phyloP scores from a whole-genome alignment of 805 yeast genomes.

The Candida pseudofarinosa region DNA sequence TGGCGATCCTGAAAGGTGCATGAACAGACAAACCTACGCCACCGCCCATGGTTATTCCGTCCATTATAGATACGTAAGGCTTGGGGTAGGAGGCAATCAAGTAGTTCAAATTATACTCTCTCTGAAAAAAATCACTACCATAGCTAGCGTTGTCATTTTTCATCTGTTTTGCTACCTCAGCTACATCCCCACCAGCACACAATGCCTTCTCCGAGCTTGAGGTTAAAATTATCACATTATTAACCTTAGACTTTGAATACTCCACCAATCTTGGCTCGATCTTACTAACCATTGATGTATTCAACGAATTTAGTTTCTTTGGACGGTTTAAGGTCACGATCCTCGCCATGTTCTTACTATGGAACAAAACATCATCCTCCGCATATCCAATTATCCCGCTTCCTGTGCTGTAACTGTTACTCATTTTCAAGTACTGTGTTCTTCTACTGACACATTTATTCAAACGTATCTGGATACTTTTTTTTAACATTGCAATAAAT shows the following conservation, averaged over 20 bases:
- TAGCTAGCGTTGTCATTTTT: constrained; percentile 39
- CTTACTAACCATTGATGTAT: constrained; percentile 66
- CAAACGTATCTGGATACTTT: not conserved
- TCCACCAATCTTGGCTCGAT: constrained; percentile 73
- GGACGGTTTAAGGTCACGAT: constrained; percentile 76
- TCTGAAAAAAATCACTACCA: constrained; percentile 64
- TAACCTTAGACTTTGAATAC: constrained; percentile 64
- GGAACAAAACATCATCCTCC: constrained; percentile 58
- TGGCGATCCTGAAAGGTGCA: constrained; percentile 89
- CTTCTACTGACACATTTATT: not conserved
- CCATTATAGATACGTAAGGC: constrained; percentile 81
- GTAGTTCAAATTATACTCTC: constrained; percentile 80
- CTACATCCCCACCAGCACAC: constrained; percentile 97
- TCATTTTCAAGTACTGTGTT: constrained; percentile 2
- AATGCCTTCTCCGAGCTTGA: constrained; percentile 67
- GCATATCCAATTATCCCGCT: constrained; percentile 16
- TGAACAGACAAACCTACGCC: constrained; percentile 93
- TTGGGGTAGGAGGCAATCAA: constrained; percentile 76
- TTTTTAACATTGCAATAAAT: not conserved
- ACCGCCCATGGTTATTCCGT: constrained; percentile 97
- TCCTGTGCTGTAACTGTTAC: constrained; percentile 4
- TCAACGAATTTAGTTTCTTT: constrained; percentile 79
- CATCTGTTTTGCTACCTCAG: constrained; percentile 66
- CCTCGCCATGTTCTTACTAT: constrained; percentile 61
- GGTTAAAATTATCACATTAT: constrained; percentile 63